Conservation (phyloP, 2,329 filamentous ascomycete species). For the Fusarium transvaalense region DNA sequence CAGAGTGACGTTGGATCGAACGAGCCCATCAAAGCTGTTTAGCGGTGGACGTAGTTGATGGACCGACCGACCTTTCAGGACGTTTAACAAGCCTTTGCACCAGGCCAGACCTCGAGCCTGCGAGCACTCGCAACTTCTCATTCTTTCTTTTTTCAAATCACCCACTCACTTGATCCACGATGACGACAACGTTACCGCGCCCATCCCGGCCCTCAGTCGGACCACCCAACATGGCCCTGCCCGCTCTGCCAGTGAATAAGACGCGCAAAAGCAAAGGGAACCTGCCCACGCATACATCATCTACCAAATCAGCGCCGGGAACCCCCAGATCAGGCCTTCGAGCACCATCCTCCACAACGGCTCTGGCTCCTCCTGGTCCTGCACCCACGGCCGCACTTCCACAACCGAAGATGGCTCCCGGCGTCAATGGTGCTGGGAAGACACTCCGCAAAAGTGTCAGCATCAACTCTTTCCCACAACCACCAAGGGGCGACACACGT, state of each 20-base stretch:
- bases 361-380: conserved; percentile 65
- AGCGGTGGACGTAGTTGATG: conserved; percentile 46
- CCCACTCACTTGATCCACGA: conserved; percentile 26
- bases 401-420: conserved; percentile 67
- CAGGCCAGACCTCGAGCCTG: conserved; percentile 39
- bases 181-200: conserved; percentile 72
- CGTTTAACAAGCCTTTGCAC: conserved; percentile 38
- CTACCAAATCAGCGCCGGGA: conserved; percentile 58
- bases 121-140: conserved; percentile 33
- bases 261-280: conserved; percentile 74
- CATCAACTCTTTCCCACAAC: conserved; percentile 93
- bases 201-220: conserved; percentile 75
- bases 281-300: conserved; percentile 54
- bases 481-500: conserved; percentile 75
- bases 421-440: conserved; percentile 71
- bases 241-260: conserved; percentile 79
- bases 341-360: conserved; percentile 71
- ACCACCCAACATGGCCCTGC: conserved; percentile 78
- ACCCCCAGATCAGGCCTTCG: conserved; percentile 70
- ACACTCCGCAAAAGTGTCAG: conserved; percentile 88
- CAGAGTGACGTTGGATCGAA: conserved; percentile 32
- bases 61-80: conserved; percentile 44
- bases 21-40: conserved; percentile 26
- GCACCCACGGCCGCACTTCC: conserved; percentile 67
- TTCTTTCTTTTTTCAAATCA: conserved; percentile 12